Evolutionary conservation across 1,284 basidiomycete species (phyloP).

Genomic region (Chalciporus piperatoides): DNA sequence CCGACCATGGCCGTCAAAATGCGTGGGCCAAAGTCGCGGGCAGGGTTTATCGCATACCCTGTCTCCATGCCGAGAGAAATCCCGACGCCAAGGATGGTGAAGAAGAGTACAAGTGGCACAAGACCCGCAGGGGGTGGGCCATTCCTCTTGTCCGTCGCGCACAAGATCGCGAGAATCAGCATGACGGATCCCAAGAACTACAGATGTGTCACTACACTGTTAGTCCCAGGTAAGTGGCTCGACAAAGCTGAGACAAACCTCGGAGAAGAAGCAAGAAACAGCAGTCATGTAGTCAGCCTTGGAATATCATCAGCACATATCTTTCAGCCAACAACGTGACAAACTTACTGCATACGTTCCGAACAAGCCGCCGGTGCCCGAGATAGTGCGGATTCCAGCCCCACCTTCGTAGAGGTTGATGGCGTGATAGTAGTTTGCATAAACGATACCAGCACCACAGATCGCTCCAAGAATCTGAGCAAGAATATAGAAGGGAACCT

Average conservation of each 20-base stretch:
- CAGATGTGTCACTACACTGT: not conserved
- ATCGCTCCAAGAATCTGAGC: slow-evolving; percentile 72
- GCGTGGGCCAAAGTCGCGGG: slow-evolving; percentile 61
- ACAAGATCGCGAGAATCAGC: slow-evolving; percentile 46
- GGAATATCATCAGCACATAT: slow-evolving; percentile 15
- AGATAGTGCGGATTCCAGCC: slow-evolving; percentile 53
- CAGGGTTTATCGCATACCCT: slow-evolving; percentile 60
- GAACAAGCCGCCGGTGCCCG: slow-evolving; percentile 66
- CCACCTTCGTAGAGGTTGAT: slow-evolving; percentile 71
- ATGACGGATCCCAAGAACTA: slow-evolving; percentile 59
- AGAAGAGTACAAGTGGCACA: slow-evolving; percentile 52
- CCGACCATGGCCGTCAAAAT: slow-evolving; percentile 58
- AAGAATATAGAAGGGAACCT: slow-evolving; percentile 69
- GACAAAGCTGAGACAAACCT: slow-evolving; percentile 33
- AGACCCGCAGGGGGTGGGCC: slow-evolving; percentile 46
- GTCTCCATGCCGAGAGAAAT: slow-evolving; percentile 57
- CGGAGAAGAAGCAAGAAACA: slow-evolving; percentile 58
- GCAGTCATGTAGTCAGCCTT: slow-evolving; percentile 57
- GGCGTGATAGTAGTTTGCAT: slow-evolving; percentile 74
- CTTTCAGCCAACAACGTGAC: not conserved
- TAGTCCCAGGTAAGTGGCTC: slow-evolving; percentile 7
- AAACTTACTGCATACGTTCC: slow-evolving; percentile 62
- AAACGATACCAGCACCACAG: slow-evolving; percentile 63
- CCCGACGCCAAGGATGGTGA: slow-evolving; percentile 53
- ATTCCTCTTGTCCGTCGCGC: slow-evolving; percentile 46